Base-by-base conservation (phyloP, 1,284 basidiomycete species). In the Athelia sp. region DNA sequence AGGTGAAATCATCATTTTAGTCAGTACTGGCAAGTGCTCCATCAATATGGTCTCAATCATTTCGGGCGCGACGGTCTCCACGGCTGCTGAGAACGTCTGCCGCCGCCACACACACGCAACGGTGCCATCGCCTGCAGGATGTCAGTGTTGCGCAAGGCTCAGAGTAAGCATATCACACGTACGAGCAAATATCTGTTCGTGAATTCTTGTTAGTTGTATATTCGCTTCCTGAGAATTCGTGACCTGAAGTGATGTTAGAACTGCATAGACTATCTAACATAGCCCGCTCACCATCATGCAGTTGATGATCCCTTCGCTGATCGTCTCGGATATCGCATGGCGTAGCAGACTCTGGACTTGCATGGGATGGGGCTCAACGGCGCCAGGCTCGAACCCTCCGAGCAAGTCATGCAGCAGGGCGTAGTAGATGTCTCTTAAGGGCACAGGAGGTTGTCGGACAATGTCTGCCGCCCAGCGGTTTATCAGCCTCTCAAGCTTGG, bases 21-120 rank as follows among this genome's bases (percentile, higher is more conserved):
- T 72, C 45, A 90, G 72, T 31, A 75, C 67, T 2, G 84, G 81
- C 45, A 89, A 75, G 55, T 85, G 76, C 52, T 90, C 87, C 19
- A 70, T 64, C 35, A 91, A 70, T 59, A 91, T 82, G 60, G 70
- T 74, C 35, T 72, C 60, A 1, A 79, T 74, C 76, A 88, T 83
- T 36, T 83, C 79, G 2, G 81, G 76, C 1, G 86, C 82, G 62
- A 82, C 86, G 0, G 74, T 63, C 45, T 90, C 87, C 46, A 91
- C 83, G 3, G 89, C 87, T 0, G 89, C 88, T 6, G 84, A 82
- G 66, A 90, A 88, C 3, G 89, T 91, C 62, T 92, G 89, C 4
- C 89, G 78, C 11, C 89, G 78, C 89, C 89, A 92, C 11, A 91
- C 88, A 43, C 80, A 78, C 1, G 89, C 89, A 15, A 91, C 87